Base-by-base conservation (phyloP, 352 stramenopile genomes). In the Aphanomyces astaci region DNA sequence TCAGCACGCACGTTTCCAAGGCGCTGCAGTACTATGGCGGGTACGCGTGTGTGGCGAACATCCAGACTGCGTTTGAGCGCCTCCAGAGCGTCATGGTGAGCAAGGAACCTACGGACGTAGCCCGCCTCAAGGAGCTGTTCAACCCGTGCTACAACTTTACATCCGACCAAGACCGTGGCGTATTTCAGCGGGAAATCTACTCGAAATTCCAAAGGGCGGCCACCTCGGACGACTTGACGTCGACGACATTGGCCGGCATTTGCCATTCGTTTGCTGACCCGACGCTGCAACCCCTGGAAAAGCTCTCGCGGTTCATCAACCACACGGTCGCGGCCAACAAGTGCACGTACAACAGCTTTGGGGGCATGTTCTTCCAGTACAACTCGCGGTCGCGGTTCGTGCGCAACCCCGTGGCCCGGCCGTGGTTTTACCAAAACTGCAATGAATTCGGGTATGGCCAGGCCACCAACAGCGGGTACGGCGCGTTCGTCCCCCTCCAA, bases 371-470 rank as follows among this genome's bases (percentile, higher is more conserved):
- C 11, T 48, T 11, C 40, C 19, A 11, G 40, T 48, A 48, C 40
- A 48, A 48, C 19, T 48, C 40, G 40, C 19, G 19, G 11, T 48
- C 40, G 11, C 11, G 78, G 52, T 91, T 89, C 54, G 31, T 31
- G 4, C 32, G 10, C 24, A 75, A 84, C 54, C 67, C 72, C 31
- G 39, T 49, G 4, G 10, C 15, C 71, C 88, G 64, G 73, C 59
- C 46, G 64, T 70, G n/a, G 75, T 79, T 22, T 90, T 84, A 81
- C 74, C 72, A 28, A 82, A 93, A 56, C 78, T 85, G 52, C 83
- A 84, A 17, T 36, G 72, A 79, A 89, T 88, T 64, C 94, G 88
- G 87, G 73, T 88, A 36, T 95, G 81, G 80, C 82, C 95, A 55
- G 93, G 93, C 56, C 92, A 85, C 69, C 17, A 40, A 32, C 4